phyloP scores from a whole-genome alignment of 805 yeast species.

The Nakazawaea holstii region DNA sequence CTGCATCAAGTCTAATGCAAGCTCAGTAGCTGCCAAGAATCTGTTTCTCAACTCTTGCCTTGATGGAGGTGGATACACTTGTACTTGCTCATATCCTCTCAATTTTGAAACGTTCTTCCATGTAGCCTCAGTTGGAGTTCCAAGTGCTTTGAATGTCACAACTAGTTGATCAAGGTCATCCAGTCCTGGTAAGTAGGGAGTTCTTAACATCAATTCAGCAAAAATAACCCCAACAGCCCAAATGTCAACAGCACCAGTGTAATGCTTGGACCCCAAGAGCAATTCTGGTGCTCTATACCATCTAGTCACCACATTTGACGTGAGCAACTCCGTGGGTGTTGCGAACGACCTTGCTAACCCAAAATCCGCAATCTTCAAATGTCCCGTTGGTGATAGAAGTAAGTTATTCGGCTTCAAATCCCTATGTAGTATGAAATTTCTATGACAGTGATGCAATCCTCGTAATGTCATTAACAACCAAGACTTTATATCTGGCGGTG shows the following conservation, averaged over 20 bases:
- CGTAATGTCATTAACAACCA: slow-evolving; percentile 94
- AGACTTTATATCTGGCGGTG: slow-evolving; percentile 82
- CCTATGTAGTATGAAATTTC: slow-evolving; percentile 85
- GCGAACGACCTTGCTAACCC: slow-evolving; percentile 89
- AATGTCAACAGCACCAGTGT: slow-evolving; percentile 82
- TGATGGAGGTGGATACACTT: slow-evolving; percentile 79
- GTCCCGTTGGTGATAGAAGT: slow-evolving; percentile 80
- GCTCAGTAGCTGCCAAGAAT: slow-evolving; percentile 86
- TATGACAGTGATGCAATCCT: slow-evolving; percentile 93
- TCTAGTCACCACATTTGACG: slow-evolving; percentile 93
- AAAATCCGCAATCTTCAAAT: slow-evolving; percentile 93
- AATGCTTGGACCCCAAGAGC: slow-evolving; percentile 81
- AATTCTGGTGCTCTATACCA: slow-evolving; percentile 98
- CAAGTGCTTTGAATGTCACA: slow-evolving; percentile 91
- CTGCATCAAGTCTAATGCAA: slow-evolving; percentile 70
- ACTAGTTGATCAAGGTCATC: slow-evolving; percentile 87
- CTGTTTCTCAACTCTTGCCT: slow-evolving; percentile 73
- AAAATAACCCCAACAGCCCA: slow-evolving; percentile 98
- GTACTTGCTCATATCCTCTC: slow-evolving; percentile 69
- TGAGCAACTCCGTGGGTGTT: slow-evolving; percentile 67
- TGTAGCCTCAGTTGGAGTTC: slow-evolving; percentile 86
- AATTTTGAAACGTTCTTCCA: slow-evolving; percentile 89
- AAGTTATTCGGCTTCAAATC: slow-evolving; percentile 92
- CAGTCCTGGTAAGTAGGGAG: slow-evolving; percentile 91
- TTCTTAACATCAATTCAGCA: slow-evolving; percentile 92